Evolutionary conservation across 352 stramenopile genomes (phyloP), one percentile per base, ranked within the genome.

Genomic region (Nothophytophthora sp.): DNA sequence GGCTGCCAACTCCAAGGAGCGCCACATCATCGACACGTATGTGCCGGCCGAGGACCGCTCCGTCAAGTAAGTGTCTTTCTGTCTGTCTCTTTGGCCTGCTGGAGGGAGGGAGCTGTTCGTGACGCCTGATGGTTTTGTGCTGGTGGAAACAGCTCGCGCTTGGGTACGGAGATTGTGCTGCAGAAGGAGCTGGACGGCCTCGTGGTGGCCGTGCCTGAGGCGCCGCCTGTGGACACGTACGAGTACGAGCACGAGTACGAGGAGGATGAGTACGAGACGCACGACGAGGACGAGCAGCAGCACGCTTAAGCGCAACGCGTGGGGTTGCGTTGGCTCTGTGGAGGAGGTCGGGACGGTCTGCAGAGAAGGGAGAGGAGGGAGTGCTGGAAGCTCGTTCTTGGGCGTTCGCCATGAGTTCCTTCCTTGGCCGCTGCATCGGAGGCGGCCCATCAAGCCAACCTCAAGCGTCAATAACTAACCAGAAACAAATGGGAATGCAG

Each of bases 161-260:
- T 96, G 22, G 86, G 80, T 20, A 95, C 84, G 44, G 84, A 93
- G 77, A 95, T 96, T 60, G 64, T 95, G 29, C 67, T 96, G 70
- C 68, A 76, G 43, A 91, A 95, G 67, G 77, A 84, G 42, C 73
- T 96, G 57, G 75, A 96, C 61, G 86, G 86, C n/a, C 69, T 96
- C 32, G 84, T 96, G 22, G 81, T 96, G 55, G 84, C 82, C 18
- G 86, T 96, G 49, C 86, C 86, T 4, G 86, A 96, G 64, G 79
- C 79, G 28, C 80, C 82, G 25, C 86, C 84, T 20, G 76, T 94
- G 32, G 84, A 95, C 60, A 90, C 73, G 28, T 96, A 89, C 67
- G 43, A 74, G 63, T 96, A 96, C 68, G 67, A 76, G 25, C 85
- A 96, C 61, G 73, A 93, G 67, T 96, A 87, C 62, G 86, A 96